Percentiles rank a stretch among this genome's conserved stretches.
Conservation (phyloP, 306 rosid species). For the Lupinus albus region DNA sequence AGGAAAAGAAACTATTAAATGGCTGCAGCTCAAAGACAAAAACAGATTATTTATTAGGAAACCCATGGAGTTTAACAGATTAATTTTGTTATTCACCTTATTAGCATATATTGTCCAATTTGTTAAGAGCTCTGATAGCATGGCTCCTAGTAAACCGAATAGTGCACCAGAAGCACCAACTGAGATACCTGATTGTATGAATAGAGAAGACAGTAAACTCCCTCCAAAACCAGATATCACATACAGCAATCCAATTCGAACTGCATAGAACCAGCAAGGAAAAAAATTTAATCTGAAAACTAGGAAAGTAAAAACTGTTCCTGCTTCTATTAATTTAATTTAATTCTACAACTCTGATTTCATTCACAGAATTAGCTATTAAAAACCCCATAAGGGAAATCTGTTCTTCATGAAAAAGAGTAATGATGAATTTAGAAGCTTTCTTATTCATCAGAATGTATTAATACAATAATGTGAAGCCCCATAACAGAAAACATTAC, state of each 20-base stretch:
- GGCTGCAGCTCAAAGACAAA: slow-evolving; percentile 10
- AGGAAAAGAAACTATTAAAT: slow-evolving; percentile 29
- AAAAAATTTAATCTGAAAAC: slow-evolving; percentile 30
- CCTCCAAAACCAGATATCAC: slow-evolving; percentile 62
- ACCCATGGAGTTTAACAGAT: background rate
- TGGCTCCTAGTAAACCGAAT: slow-evolving; percentile 63
- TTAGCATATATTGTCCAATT: slow-evolving; percentile 65
- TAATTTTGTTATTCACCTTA: slow-evolving; percentile 46
- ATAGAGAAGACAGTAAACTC: slow-evolving; percentile 60
- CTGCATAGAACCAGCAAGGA: slow-evolving; percentile 41
- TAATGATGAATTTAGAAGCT: background rate
- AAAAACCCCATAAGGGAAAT: background rate
- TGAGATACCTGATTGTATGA: slow-evolving; percentile 49
- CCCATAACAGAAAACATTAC: background rate
- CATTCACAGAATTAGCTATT: background rate
- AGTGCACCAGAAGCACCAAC: slow-evolving; percentile 73
- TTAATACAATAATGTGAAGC: background rate
- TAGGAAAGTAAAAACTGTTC: background rate
- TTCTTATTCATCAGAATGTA: background rate
- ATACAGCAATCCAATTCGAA: slow-evolving; percentile 56
- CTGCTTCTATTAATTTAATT: background rate
- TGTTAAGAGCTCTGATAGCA: slow-evolving; percentile 64
- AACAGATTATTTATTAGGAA: background rate
- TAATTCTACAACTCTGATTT: background rate
- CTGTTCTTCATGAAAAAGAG: background rate